These are phyloP conservation scores for Protomyces lactucae-debilis DNA, from an alignment of 1,139 yeast genomes.

Conservation along the genomic window DNA sequence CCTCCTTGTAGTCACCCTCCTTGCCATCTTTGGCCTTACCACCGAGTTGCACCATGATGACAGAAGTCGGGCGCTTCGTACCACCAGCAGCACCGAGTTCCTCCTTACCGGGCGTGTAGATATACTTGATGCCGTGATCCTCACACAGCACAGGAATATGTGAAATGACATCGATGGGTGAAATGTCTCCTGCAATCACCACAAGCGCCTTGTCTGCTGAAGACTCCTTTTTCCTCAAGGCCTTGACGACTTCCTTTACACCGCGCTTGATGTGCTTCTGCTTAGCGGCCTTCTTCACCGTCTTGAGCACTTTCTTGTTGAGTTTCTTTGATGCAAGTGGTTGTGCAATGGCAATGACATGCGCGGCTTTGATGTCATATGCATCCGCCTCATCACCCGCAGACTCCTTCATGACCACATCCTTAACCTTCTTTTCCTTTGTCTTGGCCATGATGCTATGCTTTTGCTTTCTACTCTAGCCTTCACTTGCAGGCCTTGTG, in stretches of 20 bases:
- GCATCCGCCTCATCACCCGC: constrained; percentile 52
- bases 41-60: constrained; percentile 96
- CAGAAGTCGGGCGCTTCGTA: constrained; percentile 97
- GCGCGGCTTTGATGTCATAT: constrained; percentile 87
- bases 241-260: constrained; percentile 97
- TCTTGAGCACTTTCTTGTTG: constrained; percentile 90
- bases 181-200: constrained; percentile 93
- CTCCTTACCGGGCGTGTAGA: constrained; percentile 44
- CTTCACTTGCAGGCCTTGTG: too few species aligned
- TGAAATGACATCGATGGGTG: constrained; percentile 94
- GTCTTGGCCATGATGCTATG: constrained; percentile 14
- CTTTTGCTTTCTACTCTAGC: too few species aligned
- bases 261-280: constrained; percentile 98
- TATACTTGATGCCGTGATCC: constrained; percentile 60
- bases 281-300: constrained; percentile 91
- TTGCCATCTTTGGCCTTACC: constrained; percentile 78
- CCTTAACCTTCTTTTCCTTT: constrained; percentile 25
- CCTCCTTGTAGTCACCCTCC: constrained; percentile 74
- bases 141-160: constrained; percentile 97
- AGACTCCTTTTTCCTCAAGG: constrained; percentile 86
- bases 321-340: constrained; percentile 95
- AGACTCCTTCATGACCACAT: not conserved
- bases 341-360: constrained; percentile 83
- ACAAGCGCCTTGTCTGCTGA: constrained; percentile 68
- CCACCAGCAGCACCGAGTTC: constrained; percentile 98